Evolutionary conservation across 768 basidiomycete species (phyloP), one percentile per base, ranked within the genome.

Genomic region (Lactarius evosmus): DNA sequence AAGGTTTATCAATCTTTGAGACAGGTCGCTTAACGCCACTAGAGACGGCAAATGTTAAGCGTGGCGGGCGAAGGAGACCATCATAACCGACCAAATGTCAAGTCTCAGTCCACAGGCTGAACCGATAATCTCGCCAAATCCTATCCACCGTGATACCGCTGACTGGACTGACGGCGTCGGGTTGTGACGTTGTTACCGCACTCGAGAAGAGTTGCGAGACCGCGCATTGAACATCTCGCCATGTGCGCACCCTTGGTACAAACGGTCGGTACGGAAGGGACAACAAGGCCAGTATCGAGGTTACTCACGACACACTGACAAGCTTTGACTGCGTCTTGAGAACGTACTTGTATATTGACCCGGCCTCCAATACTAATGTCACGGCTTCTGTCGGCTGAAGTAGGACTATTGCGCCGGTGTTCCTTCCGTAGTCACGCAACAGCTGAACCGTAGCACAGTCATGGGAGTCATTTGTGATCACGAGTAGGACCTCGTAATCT

Each of bases 381-480:
- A 89, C 76, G 49, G 80, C 82, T 71, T 89, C 87, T 54, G 82
- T 78, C 4, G 87, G 86, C 62, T 82, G 78, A 44, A 89, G 76
- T 30, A 88, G 71, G 52, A 87, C 79, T 64, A 83, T 78, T 56
- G 82, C 78, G 57, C 79, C 80, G 17, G 80, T 75, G 56, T 79
- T 79, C 57, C 81, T 78, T 52, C 85, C 86, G 67, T 88, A 88
- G 74, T 88, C 83, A 38, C 82, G 79, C 63, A 86, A 74, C 33
- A 86, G 79, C 71, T 89, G 86, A 40, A 89, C 76, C 49, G 86
- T 83, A 63, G 85, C 81, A 59, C 77, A 80, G 70, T 86, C 84
- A 69, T 78, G 82, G 17, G 85, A 87, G 69, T 89, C 87, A 73
- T 89, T 89, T 56, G 81, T 82, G 72, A 89, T 81, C 72, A 85